Evolutionary conservation across 768 basidiomycete species (phyloP), one percentile per base, ranked within the genome.

Genomic region (Auricularia cornea): DNA sequence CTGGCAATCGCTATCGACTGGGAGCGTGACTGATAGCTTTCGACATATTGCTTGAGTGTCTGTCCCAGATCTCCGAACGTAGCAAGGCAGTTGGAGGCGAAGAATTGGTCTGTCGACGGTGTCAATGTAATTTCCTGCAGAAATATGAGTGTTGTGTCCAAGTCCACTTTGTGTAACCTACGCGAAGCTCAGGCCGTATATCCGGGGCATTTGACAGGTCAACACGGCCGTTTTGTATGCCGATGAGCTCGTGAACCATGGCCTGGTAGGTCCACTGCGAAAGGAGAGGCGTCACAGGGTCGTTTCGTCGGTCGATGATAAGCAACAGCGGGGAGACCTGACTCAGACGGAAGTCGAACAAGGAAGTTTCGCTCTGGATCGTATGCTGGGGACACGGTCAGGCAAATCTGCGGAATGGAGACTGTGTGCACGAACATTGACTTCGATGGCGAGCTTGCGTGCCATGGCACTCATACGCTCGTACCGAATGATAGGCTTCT

Each of bases 231-330:
- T 98, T 98, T 65, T 90, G 87, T 56, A 99, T 97, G 2, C 91
- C 89, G 6, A 98, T 76, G 16, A 97, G 79, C 72, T 98, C 97
- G 70, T 99, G 97, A 0, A 98, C 97, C 95, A 98, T 98, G 1
- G 96, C 97, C 73, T 98, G 96, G 76, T 98, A 98, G 29, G 97
- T 98, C 97, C 97, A 98, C 74, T 98, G 97, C 2, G 93, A 93
- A 32, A 98, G 80, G 40, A 98, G 77, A 3, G 97, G 97, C 0
- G 97, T 98, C 4, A 98, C 92, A 2, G 97, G 97, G 70, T 99
- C 97, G 74, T 97, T 98, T 66, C 96, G 81, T 66, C 97, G 84
- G 76, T 99, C 97, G 62, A 99, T 81, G 66, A 99, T 92, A 60
- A 99, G 81, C 35, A 99, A 78, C 52, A 98, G 71, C 6, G 97